Evolutionary conservation across 441 rosid genomes (phyloP), one percentile per base, ranked within the genome.

Genomic region (Populus hybrid): DNA sequence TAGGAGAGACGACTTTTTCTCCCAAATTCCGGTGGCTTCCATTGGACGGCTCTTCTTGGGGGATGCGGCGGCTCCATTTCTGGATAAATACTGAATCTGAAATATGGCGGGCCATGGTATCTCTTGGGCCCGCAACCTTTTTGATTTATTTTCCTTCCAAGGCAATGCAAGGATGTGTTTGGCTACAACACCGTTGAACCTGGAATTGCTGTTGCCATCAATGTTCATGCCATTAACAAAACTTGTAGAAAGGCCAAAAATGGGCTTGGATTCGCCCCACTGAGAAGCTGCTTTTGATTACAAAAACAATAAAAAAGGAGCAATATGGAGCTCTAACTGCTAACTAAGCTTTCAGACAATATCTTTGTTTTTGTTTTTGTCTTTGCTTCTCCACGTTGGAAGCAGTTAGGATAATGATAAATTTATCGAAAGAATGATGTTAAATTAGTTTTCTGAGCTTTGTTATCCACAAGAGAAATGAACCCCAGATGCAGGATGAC

Each of bases 21-120:
- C 14, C 20, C 20, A 7, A 24, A 11, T 3, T 0, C 1, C 0
- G 7, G 73, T 29, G 78, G 69, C 7, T 68, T 23, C n/a, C 9
- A 63, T 69, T 40, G 80, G 82, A 31, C 18, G 72, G 74, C 50
- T 61, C 65, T 61, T n/a, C 18, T 53, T 74, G 53, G 24, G 63
- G 29, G 81, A 74, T 10, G 82, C 74, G 78, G 83, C 71, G 78
- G 65, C 75, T 11, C 26, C 3, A 14, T 36, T 65, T 78, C 18
- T 74, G 78, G 85, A 84, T 82, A 73, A 77, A 75, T 76, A 20
- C 26, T 66, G 71, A 64, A 74, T 6, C 24, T 9, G 78, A 21
- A 9, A 2, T 7, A 59, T 7, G 9, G 64, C 7, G 64, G 64
- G 23, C 64, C 76, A 69, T 3, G 40, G 76, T 20, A 8, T 12